phyloP scores from a whole-genome alignment of 768 basidiomycete genomes.

The Nidularia sp. region DNA sequence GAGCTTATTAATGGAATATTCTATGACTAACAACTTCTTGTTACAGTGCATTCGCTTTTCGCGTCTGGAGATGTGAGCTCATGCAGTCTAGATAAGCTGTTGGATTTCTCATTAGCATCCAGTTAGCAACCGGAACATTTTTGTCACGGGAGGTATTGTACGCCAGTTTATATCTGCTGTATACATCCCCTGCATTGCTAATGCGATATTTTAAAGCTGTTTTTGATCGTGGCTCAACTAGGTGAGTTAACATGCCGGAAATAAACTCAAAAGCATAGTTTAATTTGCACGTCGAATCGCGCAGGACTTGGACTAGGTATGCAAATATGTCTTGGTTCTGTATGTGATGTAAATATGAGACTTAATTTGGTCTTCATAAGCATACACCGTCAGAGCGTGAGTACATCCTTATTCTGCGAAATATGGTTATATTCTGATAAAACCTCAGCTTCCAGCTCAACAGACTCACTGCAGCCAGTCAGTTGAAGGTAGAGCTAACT shows the following conservation, averaged over 20 bases:
- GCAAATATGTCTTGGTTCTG: no score
- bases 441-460: slow-evolving; percentile 26
- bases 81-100: neutral
- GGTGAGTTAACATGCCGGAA: slow-evolving; percentile 21
- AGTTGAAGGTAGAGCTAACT: slow-evolving; percentile 28
- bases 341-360: no score
- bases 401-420: slow-evolving; percentile 2
- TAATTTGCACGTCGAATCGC: no score
- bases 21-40: neutral
- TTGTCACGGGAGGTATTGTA: slow-evolving; percentile 43
- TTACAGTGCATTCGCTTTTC: slow-evolving; percentile 49
- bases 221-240: slow-evolving; percentile 37
- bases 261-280: no score
- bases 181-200: neutral
- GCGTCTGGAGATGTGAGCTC: slow-evolving; percentile 57
- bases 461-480: slow-evolving; percentile 22
- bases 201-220: slow-evolving; percentile 21
- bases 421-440: no score
- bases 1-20: neutral
- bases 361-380: slow-evolving; percentile 14
- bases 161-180: slow-evolving; percentile 9
- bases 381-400: slow-evolving; percentile 42
- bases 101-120: slow-evolving; percentile 3
- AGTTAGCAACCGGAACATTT: slow-evolving; percentile 55
- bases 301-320: no score